Conservation (phyloP, 148 eudicot species). For the Rhododendron simsii region DNA sequence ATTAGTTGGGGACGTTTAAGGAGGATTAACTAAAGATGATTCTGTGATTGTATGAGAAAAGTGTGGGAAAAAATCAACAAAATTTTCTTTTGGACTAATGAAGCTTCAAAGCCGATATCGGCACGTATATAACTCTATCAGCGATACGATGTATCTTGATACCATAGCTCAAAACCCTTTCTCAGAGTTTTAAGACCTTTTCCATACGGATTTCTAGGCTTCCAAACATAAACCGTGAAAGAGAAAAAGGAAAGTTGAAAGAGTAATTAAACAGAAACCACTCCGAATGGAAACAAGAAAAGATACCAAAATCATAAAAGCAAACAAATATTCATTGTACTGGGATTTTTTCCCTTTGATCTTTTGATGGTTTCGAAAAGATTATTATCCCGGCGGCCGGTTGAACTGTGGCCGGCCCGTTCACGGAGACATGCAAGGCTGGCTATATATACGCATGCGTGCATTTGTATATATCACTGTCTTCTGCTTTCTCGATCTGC, state of each 20-base stretch:
- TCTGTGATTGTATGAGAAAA: background rate
- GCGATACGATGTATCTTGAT: background rate
- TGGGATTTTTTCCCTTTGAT: background rate
- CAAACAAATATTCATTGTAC: background rate
- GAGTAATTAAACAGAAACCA: background rate
- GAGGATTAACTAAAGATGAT: background rate
- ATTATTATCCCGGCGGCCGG: background rate
- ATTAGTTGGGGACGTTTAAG: background rate
- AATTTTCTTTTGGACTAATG: background rate
- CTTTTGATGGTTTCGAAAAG: background rate
- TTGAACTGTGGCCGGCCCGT: background rate
- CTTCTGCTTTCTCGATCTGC: constrained; percentile 1
- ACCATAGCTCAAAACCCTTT: background rate
- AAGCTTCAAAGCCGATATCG: background rate
- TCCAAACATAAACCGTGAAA: background rate
- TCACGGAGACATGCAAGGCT: background rate
- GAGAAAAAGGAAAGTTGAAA: background rate
- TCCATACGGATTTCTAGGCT: background rate
- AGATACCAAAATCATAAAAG: background rate
- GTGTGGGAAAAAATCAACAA: background rate
- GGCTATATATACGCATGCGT: background rate
- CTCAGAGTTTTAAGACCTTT: background rate
- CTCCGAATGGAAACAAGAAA: background rate
- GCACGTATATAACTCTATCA: background rate
- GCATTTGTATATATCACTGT: background rate